Base-by-base conservation (phyloP, 495 filamentous ascomycete species). In the Penicillium coffeae region DNA sequence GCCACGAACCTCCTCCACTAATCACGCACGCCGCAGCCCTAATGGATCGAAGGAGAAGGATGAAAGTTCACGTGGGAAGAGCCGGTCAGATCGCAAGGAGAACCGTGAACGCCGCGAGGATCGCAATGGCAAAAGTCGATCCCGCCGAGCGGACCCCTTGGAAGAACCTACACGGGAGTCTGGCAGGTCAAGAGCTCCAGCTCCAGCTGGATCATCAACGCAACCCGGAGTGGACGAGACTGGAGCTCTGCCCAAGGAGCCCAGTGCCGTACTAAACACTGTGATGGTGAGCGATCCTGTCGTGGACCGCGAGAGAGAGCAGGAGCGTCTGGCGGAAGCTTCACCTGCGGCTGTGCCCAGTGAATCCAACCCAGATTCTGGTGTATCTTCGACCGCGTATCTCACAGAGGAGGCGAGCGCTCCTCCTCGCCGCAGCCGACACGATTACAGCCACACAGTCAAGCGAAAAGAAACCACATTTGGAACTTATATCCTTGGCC, bases 401-500 rank as follows among this genome's bases (percentile, higher is more conserved):
- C 76, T 71, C 30, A 68, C 78, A n/a, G 78, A 84, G 13, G 86
- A 89, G 52, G 79, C 79, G 36, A 68, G 66, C 34, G 79, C 82
- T 19, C 77, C 78, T 19, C 78, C 77, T 13, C 75, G 76, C 39
- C 79, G 85, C 45, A 90, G 86, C 55, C 80, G 90, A 22, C 89
- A 95, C 54, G 89, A 95, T 57, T 86, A 91, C 68, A 45, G 73
- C 9, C 65, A 68, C 21, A 60, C 65, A 8, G 50, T 68, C 19
- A 69, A 71, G 44, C 74, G 73, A 47, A 97, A 94, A 70, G 88
- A 90, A 50, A 90, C 84, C 16, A 87, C 84, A 12, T 97, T 97
- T 63, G 94, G 93, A 32, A 88, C 95, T 20, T 99, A 96, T 62
- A 89, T 93, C 47, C 76, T 99, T 8, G 93, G 93, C 3, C 90